These are phyloP conservation scores for Pascua sp. DNA, from an alignment of 1,284 basidiomycete species.

Conservation along the genomic window DNA sequence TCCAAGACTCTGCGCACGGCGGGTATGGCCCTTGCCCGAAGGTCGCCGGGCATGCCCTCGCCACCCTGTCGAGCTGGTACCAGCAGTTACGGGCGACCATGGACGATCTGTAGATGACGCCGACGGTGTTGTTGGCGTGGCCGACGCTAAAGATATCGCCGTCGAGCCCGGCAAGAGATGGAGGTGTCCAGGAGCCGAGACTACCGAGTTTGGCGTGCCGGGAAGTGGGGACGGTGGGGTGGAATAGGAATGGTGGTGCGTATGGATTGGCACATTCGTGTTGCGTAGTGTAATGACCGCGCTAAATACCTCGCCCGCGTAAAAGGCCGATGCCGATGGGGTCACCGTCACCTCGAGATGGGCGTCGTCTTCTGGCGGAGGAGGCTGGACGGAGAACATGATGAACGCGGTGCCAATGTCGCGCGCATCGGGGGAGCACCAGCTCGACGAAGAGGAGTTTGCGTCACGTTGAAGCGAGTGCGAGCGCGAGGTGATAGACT, in stretches of 20 bases:
- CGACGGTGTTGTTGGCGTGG: neutral
- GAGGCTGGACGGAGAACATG: too few species aligned
- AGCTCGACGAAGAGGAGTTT: too few species aligned
- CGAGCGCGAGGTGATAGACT: too few species aligned
- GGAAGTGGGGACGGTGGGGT: too few species aligned
- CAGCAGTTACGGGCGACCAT: neutral
- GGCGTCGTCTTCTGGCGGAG: slow-evolving; percentile 26
- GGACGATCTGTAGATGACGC: neutral
- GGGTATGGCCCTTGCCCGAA: slow-evolving; percentile 4
- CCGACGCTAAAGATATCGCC: neutral
- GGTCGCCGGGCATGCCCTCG: slow-evolving; percentile 6
- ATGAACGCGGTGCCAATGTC: too few species aligned
- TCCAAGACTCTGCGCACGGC: slow-evolving; percentile 35
- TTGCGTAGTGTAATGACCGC: slow-evolving; percentile 86
- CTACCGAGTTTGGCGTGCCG: neutral
- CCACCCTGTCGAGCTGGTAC: neutral
- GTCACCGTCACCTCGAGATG: slow-evolving; percentile 54
- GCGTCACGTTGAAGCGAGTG: too few species aligned
- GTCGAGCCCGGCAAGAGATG: neutral
- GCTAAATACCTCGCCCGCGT: slow-evolving; percentile 82
- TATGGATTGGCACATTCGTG: slow-evolving; percentile 51
- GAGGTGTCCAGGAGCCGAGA: neutral
- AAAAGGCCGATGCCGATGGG: slow-evolving; percentile 82
- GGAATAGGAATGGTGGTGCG: neutral
- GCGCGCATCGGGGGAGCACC: too few species aligned